phyloP scores from a whole-genome alignment of 108 stramenopile species.

The Epipyxis sp. region DNA sequence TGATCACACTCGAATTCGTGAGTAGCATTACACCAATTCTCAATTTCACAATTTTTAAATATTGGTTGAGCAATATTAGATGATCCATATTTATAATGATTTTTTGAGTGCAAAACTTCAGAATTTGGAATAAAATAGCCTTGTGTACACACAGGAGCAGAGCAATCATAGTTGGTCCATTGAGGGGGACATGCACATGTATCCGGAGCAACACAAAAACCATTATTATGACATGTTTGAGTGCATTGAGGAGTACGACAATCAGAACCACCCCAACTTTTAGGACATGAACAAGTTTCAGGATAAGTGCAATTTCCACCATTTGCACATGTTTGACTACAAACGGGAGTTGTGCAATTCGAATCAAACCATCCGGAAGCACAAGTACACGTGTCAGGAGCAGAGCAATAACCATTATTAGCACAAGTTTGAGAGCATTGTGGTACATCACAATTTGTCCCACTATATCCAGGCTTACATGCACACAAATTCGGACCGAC shows the following conservation, averaged over 20 bases:
- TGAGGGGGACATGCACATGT: conserved; percentile 72
- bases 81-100: neutral
- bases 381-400: conserved; percentile 76
- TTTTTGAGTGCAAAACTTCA: neutral
- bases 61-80: neutral
- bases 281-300: conserved; percentile 66
- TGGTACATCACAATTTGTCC: conserved; percentile 57
- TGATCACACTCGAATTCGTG: conserved; percentile 72
- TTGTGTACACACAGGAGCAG: conserved; percentile 70
- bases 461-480: conserved; percentile 72
- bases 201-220: conserved; percentile 71
- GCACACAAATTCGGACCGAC: conserved; percentile 69
- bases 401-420: conserved; percentile 68
- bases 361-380: conserved; percentile 73
- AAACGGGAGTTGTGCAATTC: conserved; percentile 81
- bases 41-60: conserved; percentile 65
- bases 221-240: conserved; percentile 66
- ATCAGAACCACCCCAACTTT: conserved; percentile 67
- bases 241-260: conserved; percentile 70
- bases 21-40: conserved; percentile 70
- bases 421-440: conserved; percentile 68
- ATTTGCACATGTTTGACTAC: conserved; percentile 78
- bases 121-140: conserved; percentile 64
- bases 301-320: conserved; percentile 78
- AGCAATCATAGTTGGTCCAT: conserved; percentile 71